A percentile compares a stretch with the other conserved stretches of the same genome.
phyloP scores from a whole-genome alignment of 768 basidiomycete genomes.

The Kwoniella botswanensis region DNA sequence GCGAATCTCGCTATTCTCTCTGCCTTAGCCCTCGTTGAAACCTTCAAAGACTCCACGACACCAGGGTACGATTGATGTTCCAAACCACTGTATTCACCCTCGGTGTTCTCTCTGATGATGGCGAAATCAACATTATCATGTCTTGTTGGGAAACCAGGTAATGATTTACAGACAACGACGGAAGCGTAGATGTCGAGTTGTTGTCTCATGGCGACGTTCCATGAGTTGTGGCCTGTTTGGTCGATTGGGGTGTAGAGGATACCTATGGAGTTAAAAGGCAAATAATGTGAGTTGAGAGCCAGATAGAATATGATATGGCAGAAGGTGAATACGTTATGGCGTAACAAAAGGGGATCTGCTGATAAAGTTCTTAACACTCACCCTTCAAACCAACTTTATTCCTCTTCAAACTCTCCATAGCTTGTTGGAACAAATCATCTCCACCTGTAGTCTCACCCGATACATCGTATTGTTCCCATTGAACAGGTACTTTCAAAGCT shows the following conservation, averaged over 20 bases:
- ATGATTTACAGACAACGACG: slow-evolving; percentile 95
- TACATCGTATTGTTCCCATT: slow-evolving; percentile 98
- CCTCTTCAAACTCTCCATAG: slow-evolving; percentile 95
- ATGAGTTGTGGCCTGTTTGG: slow-evolving; percentile 93
- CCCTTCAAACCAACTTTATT: slow-evolving; percentile 99
- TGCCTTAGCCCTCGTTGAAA: slow-evolving; percentile 91
- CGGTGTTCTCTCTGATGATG: slow-evolving; percentile 99
- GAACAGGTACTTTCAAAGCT: slow-evolving; percentile 95
- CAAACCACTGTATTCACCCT: slow-evolving; percentile 98
- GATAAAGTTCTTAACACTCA: slow-evolving; percentile 57
- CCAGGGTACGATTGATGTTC: slow-evolving; percentile 94
- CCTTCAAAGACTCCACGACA: slow-evolving; percentile 97
- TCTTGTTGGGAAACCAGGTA: slow-evolving; percentile 93
- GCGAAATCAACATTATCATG: slow-evolving; percentile 97
- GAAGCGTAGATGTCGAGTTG: slow-evolving; percentile 98
- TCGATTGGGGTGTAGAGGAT: slow-evolving; percentile 99
- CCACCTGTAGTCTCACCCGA: slow-evolving; percentile 93
- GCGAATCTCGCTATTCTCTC: slow-evolving; percentile 97
- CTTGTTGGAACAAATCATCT: slow-evolving; percentile 93
- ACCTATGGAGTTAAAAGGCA: slow-evolving; percentile 63
- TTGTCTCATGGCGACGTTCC: slow-evolving; percentile 99
- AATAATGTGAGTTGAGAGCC: not conserved
- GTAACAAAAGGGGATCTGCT: not conserved
- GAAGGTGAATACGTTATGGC: no score
- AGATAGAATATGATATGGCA: no score